phyloP scores from a whole-genome alignment of 1,284 basidiomycete genomes.

The Ceraceosorus bombacis region DNA sequence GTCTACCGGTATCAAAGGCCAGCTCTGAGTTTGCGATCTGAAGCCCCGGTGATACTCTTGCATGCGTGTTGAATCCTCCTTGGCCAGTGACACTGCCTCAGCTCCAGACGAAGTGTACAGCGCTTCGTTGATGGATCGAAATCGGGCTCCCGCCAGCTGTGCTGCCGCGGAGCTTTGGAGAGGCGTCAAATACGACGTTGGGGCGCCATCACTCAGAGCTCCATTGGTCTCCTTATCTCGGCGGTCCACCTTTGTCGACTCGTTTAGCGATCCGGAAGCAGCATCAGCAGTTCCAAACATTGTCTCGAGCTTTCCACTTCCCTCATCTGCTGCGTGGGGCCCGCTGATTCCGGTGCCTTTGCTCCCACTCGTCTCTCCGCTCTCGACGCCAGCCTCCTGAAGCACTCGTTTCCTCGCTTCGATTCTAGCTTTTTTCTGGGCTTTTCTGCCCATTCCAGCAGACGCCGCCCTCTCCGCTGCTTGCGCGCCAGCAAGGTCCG shows the following conservation, averaged over 20 bases:
- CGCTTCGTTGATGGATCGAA: slow-evolving; percentile 47
- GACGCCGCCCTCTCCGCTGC: no score
- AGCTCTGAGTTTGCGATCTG: slow-evolving; percentile 40
- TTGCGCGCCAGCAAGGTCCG: no score
- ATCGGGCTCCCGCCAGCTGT: slow-evolving; percentile 43
- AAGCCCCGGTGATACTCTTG: slow-evolving; percentile 47
- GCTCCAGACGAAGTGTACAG: slow-evolving; percentile 40
- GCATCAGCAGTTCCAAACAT: not conserved
- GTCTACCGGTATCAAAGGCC: slow-evolving; percentile 47
- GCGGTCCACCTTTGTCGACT: not conserved
- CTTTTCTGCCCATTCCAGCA: no score
- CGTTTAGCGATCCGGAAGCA: not conserved
- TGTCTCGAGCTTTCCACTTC: not conserved
- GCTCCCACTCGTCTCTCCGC: no score
- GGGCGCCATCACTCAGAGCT: not conserved
- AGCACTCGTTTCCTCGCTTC: no score
- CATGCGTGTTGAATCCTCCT: slow-evolving; percentile 31
- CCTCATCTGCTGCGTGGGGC: no score
- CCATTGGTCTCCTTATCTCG: not conserved
- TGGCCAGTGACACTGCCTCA: slow-evolving; percentile 35
- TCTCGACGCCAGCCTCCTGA: no score
- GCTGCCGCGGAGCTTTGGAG: slow-evolving; percentile 21
- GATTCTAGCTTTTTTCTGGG: no score
- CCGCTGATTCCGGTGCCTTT: no score
- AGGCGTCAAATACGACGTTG: not conserved